phyloP scores from a whole-genome alignment of 2,329 filamentous ascomycete species.

The Paraphaeosphaeria minitans region DNA sequence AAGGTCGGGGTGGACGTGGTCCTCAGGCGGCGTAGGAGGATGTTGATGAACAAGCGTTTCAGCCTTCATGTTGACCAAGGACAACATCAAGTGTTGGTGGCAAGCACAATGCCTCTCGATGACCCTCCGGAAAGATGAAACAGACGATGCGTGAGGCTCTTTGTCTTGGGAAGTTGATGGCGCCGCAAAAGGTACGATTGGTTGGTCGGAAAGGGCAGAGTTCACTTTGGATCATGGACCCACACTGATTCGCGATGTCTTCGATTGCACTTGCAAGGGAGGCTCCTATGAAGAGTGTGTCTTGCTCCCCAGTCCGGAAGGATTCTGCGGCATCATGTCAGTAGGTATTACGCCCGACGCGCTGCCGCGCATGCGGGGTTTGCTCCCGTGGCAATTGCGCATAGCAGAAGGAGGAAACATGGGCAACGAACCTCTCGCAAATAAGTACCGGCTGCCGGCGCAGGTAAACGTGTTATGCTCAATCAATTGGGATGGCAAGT shows the following conservation, averaged over 20 bases:
- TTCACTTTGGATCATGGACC: neutral
- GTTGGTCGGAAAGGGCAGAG: neutral
- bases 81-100: neutral
- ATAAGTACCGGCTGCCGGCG: slow-evolving; percentile 40
- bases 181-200: slow-evolving; percentile 11
- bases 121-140: neutral
- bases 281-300: slow-evolving; percentile 15
- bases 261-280: slow-evolving; percentile 26
- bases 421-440: slow-evolving; percentile 43
- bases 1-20: slow-evolving; percentile 33
- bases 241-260: slow-evolving; percentile 3
- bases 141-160: neutral
- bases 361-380: slow-evolving; percentile 32
- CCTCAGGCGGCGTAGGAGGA: slow-evolving; percentile 42
- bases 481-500: slow-evolving; percentile 34
- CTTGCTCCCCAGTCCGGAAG: slow-evolving; percentile 15
- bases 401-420: slow-evolving; percentile 34
- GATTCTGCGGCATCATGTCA: slow-evolving; percentile 32
- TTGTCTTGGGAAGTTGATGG: slow-evolving; percentile 1
- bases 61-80: slow-evolving; percentile 35
- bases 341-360: slow-evolving; percentile 29
- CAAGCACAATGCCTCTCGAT: neutral
- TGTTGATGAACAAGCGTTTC: slow-evolving; percentile 43
- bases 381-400: slow-evolving; percentile 41
- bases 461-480: slow-evolving; percentile 27